Conservation (phyloP, 495 filamentous ascomycete genomes). For the Trichoderma orchidacearum region DNA sequence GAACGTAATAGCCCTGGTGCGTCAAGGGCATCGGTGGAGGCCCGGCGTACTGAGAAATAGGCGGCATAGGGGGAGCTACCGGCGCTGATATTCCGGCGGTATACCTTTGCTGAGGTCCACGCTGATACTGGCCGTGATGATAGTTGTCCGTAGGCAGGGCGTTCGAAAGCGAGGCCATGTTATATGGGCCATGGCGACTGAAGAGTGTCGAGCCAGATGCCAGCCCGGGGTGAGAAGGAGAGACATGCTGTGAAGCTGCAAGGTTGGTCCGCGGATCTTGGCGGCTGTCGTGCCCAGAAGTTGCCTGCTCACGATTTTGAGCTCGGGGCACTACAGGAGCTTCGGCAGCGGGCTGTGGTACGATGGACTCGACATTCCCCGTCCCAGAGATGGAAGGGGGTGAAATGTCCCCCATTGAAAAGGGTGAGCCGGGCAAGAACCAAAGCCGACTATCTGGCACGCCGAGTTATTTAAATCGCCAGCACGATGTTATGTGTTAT, state of each 20-base stretch:
- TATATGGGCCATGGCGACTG: constrained; percentile 19
- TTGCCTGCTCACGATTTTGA: not conserved
- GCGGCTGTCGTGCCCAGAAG: not conserved
- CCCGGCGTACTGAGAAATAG: constrained; percentile 28
- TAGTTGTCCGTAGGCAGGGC: constrained; percentile 24
- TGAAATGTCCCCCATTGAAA: not conserved
- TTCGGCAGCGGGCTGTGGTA: not conserved
- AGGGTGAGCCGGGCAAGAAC: not conserved
- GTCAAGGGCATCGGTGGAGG: constrained; percentile 20
- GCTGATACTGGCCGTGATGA: constrained; percentile 16
- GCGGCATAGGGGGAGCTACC: constrained; percentile 28
- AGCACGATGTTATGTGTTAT: not conserved
- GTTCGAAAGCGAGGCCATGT: constrained; percentile 24
- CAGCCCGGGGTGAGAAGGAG: not conserved
- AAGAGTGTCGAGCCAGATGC: constrained; percentile 20
- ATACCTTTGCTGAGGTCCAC: constrained; percentile 22
- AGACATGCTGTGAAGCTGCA: not conserved
- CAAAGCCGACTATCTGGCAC: not conserved
- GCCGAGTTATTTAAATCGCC: not conserved
- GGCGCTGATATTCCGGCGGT: constrained; percentile 22
- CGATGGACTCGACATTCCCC: not conserved
- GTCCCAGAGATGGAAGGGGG: not conserved
- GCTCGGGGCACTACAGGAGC: not conserved
- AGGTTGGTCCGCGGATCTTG: not conserved
- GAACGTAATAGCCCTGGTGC: constrained; percentile 24